Percentiles rank a stretch among this genome's conserved stretches.
These are phyloP conservation scores for Ochetophila trinervis DNA, from an alignment of 306 rosid species.

Conservation along the genomic window DNA sequence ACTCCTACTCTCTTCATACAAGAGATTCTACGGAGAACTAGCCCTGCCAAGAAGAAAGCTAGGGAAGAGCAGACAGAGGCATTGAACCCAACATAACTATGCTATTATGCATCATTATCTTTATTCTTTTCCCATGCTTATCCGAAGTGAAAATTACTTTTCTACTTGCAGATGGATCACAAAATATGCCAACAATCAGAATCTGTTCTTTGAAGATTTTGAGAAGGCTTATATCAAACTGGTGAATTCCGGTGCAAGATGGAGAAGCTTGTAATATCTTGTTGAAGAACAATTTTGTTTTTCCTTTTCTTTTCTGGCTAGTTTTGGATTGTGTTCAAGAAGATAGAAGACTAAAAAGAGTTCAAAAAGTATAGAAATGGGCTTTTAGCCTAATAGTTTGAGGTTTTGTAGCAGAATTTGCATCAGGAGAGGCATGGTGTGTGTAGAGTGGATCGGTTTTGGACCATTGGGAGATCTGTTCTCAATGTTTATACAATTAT, in stretches of 20 bases:
- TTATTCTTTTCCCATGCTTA: no score
- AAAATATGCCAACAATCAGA: constrained; percentile 68
- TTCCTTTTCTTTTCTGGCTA: background rate
- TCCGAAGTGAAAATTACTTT: no score
- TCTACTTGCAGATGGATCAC: background rate
- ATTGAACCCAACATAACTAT: no score
- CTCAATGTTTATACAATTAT: no score
- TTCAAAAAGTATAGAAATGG: background rate
- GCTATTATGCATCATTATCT: no score
- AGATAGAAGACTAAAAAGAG: background rate
- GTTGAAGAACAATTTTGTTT: background rate
- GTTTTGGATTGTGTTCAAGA: background rate
- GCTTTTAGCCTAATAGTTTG: background rate
- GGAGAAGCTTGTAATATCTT: constrained; percentile 50
- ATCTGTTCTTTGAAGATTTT: constrained; percentile 76
- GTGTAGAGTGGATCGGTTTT: no score
- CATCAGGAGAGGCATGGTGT: background rate
- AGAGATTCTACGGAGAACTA: no score
- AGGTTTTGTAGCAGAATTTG: background rate
- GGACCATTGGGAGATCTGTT: no score
- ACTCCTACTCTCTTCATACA: no score
- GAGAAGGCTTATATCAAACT: constrained; percentile 72
- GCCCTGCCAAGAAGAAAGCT: no score
- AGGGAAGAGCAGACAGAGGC: no score
- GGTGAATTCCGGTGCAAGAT: constrained; percentile 82